These are phyloP conservation scores for Pythium oligandrum DNA, from an alignment of 352 stramenopile genomes.

Conservation along the genomic window DNA sequence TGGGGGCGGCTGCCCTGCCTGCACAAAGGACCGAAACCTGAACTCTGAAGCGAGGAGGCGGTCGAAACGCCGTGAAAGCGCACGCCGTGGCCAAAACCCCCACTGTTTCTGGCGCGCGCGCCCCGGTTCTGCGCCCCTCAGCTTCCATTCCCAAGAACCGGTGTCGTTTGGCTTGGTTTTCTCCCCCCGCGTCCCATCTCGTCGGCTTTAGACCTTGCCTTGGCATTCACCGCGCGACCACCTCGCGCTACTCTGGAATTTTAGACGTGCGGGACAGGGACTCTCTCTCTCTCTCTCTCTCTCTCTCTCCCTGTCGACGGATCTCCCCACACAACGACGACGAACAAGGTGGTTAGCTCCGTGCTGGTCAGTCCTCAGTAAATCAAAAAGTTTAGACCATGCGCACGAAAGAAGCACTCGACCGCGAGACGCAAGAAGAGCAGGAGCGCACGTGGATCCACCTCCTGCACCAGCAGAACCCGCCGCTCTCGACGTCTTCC, in stretches of 20 bases:
- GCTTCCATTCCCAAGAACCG: too few relatives aligned
- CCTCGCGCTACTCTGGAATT: slow-evolving; percentile 15
- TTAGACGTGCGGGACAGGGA: not conserved
- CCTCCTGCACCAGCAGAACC: slow-evolving; percentile 45
- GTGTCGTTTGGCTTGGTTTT: too few relatives aligned
- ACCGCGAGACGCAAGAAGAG: slow-evolving; percentile 29
- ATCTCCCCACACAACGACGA: too few relatives aligned
- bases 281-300: not conserved
- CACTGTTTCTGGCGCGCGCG: too few relatives aligned
- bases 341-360: too few relatives aligned
- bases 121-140: too few relatives aligned
- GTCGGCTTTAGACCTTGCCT: too few relatives aligned
- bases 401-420: slow-evolving; percentile 45
- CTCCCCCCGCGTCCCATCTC: too few relatives aligned
- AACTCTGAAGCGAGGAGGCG: not conserved
- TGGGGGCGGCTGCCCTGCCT: too few relatives aligned
- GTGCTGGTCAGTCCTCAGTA: too few relatives aligned
- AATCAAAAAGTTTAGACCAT: slow-evolving; percentile 6
- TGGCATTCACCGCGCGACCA: slow-evolving; percentile 4
- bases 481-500: slow-evolving; percentile 22
- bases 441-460: slow-evolving; percentile 54
- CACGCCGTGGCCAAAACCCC: too few relatives aligned
- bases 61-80: too few relatives aligned
- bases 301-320: not conserved
- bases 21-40: not conserved